Evolutionary conservation across 2,329 filamentous ascomycete species (phyloP).

Genomic region (Arthrobotrys entomopaga): DNA sequence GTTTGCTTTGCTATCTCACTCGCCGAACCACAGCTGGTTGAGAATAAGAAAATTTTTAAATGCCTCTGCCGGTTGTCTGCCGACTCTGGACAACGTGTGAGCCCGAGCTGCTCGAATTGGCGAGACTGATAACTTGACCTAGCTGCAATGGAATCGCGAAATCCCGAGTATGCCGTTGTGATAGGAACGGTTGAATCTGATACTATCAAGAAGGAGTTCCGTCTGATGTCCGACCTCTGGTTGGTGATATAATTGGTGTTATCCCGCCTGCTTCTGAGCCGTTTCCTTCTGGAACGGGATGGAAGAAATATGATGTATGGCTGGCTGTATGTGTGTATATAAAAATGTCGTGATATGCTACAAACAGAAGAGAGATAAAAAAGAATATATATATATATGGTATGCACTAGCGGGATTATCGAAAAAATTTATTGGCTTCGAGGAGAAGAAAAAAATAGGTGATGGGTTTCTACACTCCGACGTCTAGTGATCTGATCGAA

Average conservation of each 20-base stretch:
- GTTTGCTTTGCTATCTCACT: conserved; percentile 10
- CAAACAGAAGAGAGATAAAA: conserved; percentile 15
- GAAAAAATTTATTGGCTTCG: conserved; percentile 22
- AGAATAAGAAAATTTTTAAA: conserved; percentile 26
- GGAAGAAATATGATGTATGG: conserved; percentile 39
- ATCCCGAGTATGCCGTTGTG: conserved; percentile 36
- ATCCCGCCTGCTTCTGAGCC: conserved; percentile 32
- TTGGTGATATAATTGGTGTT: conserved; percentile 15
- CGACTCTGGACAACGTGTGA: conserved; percentile 51
- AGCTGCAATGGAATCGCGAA: conserved; percentile 16
- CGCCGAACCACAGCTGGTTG: conserved; percentile 22
- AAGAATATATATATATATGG: neutral
- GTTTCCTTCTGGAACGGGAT: conserved; percentile 46
- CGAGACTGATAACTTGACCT: conserved; percentile 18
- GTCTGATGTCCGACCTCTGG: neutral
- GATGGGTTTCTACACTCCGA: conserved; percentile 26
- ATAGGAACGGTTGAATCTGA: conserved; percentile 30
- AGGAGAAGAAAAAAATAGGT: conserved; percentile 18
- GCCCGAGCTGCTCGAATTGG: conserved; percentile 51
- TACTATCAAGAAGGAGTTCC: neutral
- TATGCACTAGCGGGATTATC: conserved; percentile 41
- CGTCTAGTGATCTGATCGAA: no score
- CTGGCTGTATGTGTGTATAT: no score
- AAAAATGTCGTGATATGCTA: conserved; percentile 24
- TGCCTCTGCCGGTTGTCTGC: conserved; percentile 47